phyloP scores from a whole-genome alignment of 2,329 filamentous ascomycete genomes.

The Pseudodiploospora longispora region DNA sequence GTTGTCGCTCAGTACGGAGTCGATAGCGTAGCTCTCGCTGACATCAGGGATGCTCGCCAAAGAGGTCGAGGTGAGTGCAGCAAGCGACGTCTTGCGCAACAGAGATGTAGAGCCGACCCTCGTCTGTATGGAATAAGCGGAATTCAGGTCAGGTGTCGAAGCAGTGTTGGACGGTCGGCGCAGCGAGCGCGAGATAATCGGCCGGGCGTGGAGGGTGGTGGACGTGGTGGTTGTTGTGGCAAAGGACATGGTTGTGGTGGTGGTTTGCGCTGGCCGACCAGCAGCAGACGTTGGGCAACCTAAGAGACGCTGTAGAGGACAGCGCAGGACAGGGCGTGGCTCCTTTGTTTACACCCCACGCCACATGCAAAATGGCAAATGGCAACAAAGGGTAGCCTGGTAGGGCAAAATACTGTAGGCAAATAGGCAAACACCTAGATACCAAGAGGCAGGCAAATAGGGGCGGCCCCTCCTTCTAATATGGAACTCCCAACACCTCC shows the following conservation, averaged over 20 bases:
- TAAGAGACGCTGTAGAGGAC: background rate
- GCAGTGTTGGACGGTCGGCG: slow-evolving; percentile 39
- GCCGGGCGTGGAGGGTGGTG: slow-evolving; percentile 9
- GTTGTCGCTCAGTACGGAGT: slow-evolving; percentile 37
- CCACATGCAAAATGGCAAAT: background rate
- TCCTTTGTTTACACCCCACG: slow-evolving; percentile 11
- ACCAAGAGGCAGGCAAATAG: too few species aligned
- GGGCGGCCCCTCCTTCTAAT: too few species aligned
- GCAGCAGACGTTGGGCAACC: too few species aligned
- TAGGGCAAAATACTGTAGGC: too few species aligned
- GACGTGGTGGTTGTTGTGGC: slow-evolving; percentile 7
- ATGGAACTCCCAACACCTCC: too few species aligned
- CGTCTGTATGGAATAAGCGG: slow-evolving; percentile 41
- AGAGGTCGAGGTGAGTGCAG: slow-evolving; percentile 56
- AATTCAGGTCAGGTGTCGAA: slow-evolving; percentile 52
- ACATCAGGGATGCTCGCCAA: slow-evolving; percentile 60
- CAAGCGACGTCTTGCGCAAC: slow-evolving; percentile 63
- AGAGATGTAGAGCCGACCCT: slow-evolving; percentile 40
- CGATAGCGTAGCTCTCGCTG: slow-evolving; percentile 53
- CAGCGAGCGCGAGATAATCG: slow-evolving; percentile 27
- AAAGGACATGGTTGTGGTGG: slow-evolving; percentile 11
- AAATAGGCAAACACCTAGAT: too few species aligned
- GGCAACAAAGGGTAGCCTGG: too few species aligned
- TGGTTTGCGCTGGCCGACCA: slow-evolving; percentile 1
- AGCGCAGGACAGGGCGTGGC: slow-evolving; percentile 5